Base-by-base conservation (phyloP, 2,329 filamentous ascomycete species). In the Aspergillus uvarum region DNA sequence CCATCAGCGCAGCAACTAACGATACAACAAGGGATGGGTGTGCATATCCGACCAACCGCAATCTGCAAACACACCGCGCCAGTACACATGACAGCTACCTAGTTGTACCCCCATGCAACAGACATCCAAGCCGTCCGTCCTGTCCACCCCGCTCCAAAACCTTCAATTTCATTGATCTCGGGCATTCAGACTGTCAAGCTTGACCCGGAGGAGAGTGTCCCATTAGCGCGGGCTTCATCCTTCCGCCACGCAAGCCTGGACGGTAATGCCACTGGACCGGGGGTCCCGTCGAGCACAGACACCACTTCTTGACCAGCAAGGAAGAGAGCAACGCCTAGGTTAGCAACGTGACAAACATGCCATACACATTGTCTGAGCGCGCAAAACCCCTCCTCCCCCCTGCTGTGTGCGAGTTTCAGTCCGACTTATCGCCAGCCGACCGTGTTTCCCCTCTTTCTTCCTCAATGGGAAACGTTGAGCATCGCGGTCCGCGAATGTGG, bases 251-350 rank as follows among this genome's bases (percentile, higher is more conserved):
- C 53, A 55, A 55, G 53, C 38, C 51, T 47, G 24, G 42, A 26
- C 47, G 42, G 38, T 55, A 55, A 55, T 48, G 53, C 53, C 53
- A 55, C 53, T 55, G 53, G 53, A 31, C 53, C 42, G 53, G 53
- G 53, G 42, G 14, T 42, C 22, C 24, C 53, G 42, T 47, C 14
- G 26, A 55, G 53, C 53, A 55, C 53, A 22, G 53, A 55, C 53
- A 35, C 14, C 38, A 55, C 31, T 47, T 42, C 16, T 14, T 42
- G 16, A 42, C 44, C 48, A 47, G 53, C 53, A 42, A 32, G 53
- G 47, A 47, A 47, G 53, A 24, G 53, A 24, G 53, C 11, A 4
- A 47, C 32, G 53, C 42, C 32, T 42, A 42, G 38, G 38, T n/a
- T 19, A 53, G 19, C 26, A 47, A 31, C 26, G 47, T 55, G 53